These are phyloP conservation scores for Trichoderma asperellum DNA, from an alignment of 2,329 filamentous ascomycete genomes.

Conservation along the genomic window DNA sequence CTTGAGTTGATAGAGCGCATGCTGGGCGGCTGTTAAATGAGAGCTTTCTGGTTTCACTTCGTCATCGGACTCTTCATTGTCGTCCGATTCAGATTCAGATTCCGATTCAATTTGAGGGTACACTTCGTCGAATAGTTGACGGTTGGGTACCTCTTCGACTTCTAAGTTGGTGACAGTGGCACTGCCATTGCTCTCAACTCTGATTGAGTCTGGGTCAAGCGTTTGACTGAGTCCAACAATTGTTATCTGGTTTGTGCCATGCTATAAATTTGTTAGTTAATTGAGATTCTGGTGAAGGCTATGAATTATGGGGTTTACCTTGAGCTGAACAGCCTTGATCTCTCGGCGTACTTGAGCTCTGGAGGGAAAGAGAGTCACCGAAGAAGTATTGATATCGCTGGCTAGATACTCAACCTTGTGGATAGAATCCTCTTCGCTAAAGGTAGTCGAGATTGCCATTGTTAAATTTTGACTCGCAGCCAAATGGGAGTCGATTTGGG, in stretches of 20 bases:
- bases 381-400: slow-evolving; percentile 60
- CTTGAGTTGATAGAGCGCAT: slow-evolving; percentile 38
- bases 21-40: slow-evolving; percentile 35
- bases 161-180: slow-evolving; percentile 65
- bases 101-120: slow-evolving; percentile 45
- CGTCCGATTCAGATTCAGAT: slow-evolving; percentile 38
- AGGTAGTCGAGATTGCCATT: slow-evolving; percentile 10
- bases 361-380: slow-evolving; percentile 65
- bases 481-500: not conserved
- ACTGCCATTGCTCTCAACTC: slow-evolving; percentile 60
- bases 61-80: slow-evolving; percentile 34
- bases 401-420: slow-evolving; percentile 57
- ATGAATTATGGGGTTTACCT: slow-evolving; percentile 31
- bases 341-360: slow-evolving; percentile 65
- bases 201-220: slow-evolving; percentile 62
- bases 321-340: slow-evolving; percentile 54
- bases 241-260: slow-evolving; percentile 60
- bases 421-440: slow-evolving; percentile 43
- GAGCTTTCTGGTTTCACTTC: slow-evolving; percentile 31
- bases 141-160: slow-evolving; percentile 59
- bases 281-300: not conserved
- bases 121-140: slow-evolving; percentile 55
- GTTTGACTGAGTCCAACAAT: slow-evolving; percentile 60
- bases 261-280: slow-evolving; percentile 11
- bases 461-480: not conserved